A percentile compares a stretch with the other conserved stretches of the same genome.
phyloP scores from a whole-genome alignment of 768 basidiomycete species.

The Mrakia frigida region DNA sequence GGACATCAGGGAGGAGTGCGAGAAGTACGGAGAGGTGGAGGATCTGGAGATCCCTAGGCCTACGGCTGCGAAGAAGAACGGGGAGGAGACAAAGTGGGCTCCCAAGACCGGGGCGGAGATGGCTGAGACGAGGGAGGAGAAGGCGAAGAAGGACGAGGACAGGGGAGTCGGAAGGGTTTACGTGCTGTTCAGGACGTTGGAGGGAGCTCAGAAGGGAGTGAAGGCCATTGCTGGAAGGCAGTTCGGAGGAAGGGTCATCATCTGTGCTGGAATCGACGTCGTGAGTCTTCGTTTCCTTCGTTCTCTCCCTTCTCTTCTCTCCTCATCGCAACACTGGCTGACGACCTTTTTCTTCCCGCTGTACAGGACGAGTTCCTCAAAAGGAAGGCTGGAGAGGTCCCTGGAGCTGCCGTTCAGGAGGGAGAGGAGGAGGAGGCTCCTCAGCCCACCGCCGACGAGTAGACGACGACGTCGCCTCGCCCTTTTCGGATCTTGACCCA shows the following conservation, averaged over 20 bases:
- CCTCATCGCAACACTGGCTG: neutral
- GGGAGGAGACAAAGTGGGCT: conserved; percentile 33
- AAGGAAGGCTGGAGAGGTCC: neutral
- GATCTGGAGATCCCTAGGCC: conserved; percentile 86
- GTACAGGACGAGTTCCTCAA: conserved; percentile 11
- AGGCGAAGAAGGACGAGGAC: conserved; percentile 54
- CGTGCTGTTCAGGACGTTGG: conserved; percentile 69
- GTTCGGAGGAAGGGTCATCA: conserved; percentile 41
- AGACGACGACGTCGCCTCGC: neutral
- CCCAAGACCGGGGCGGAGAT: conserved; percentile 45
- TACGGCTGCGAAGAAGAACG: conserved; percentile 11
- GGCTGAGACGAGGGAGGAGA: conserved; percentile 62
- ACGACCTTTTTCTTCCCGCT: neutral
- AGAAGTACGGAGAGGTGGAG: conserved; percentile 70
- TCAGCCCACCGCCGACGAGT: neutral
- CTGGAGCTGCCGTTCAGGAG: conserved; percentile 2
- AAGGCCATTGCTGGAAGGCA: conserved; percentile 74
- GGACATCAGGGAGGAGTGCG: conserved; percentile 87
- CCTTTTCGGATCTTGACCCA: too few species aligned
- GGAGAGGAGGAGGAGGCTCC: neutral
- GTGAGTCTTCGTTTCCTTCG: conserved; percentile 5
- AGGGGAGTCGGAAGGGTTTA: conserved; percentile 93
- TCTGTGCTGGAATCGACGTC: conserved; percentile 28
- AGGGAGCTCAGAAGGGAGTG: conserved; percentile 64
- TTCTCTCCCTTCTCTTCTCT: neutral